Base-by-base conservation (phyloP, 1,284 basidiomycete species). In the Pholiota adiposa region DNA sequence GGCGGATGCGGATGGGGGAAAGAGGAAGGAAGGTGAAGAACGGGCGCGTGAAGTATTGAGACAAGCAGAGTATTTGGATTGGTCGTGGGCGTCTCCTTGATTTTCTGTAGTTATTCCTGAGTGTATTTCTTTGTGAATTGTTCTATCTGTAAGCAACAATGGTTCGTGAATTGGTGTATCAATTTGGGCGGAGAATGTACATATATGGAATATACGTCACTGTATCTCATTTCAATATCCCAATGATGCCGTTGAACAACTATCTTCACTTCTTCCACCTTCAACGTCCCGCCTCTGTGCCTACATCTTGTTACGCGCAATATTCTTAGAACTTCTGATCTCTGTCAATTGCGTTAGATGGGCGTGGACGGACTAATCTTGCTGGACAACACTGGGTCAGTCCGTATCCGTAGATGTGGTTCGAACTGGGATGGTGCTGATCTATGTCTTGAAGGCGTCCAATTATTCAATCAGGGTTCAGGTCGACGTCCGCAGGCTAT, bases 311-410 rank as follows among this genome's bases (percentile, higher is more conserved):
- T 31, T 5, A 31, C 29, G 29, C 29, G 29, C 29, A 11, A 31
- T 12, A 31, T 52, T 18, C n/a, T n/a, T 40, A n/a, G 14, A 18
- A 25, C 27, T 14, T 23, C 51, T 38, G 36, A 23, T 43, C 43
- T 18, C 23, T n/a, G 36, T 50, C 14, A 31, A 27, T 12, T 41
- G 33, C 50, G 41, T 31, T 40, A 44, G 16, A 92, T 95, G 83
- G 85, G 84, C 59, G 89, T 97, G 73, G 95, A 97, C 76, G 95
- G 95, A 11, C 80, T 97, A 63, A 96, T 97, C 70, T 89, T 97
- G 63, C 80, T 97, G 56, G 94, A 96, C 75, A 81, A 83, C 59
- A 82, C 85, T 65, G 92, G 93, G 89, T 93, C 67, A 69, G 88
- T 77, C 60, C 33, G 23, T 41, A 21, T 55, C 41, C 31, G 48